These are phyloP conservation scores for Protea cynaroides DNA, from an alignment of 164 flowering plant species.

Conservation along the genomic window DNA sequence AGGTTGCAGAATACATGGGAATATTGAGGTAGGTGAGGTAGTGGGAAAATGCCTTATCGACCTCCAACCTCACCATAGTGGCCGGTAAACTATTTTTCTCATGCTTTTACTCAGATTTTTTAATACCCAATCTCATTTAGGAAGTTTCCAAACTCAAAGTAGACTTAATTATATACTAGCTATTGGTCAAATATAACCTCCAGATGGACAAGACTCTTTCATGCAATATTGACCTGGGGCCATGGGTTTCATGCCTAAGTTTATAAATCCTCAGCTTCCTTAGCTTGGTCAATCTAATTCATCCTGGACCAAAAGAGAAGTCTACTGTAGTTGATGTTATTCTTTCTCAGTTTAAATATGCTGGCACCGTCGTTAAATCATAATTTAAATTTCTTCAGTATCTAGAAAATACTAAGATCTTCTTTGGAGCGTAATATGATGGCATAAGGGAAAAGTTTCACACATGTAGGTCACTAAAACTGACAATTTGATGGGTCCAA, in stretches of 20 bases:
- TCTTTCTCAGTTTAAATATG: too few species aligned
- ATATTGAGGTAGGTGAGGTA: constrained; percentile 19
- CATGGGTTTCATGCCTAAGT: neutral
- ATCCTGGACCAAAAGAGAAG: too few species aligned
- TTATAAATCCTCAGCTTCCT: too few species aligned
- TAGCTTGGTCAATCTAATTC: too few species aligned
- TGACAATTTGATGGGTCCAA: neutral
- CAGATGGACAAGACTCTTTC: neutral
- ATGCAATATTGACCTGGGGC: neutral
- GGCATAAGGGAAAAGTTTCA: neutral
- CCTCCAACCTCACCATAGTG: constrained; percentile 32
- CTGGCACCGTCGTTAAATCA: too few species aligned
- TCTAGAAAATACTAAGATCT: neutral
- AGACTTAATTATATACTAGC: too few species aligned
- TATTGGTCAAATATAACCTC: neutral
- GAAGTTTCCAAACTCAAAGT: too few species aligned
- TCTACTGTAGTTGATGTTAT: too few species aligned
- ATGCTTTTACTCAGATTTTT: neutral
- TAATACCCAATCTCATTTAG: neutral
- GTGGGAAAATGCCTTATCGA: constrained; percentile 27
- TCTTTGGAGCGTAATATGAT: neutral
- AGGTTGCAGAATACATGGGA: constrained; percentile 24
- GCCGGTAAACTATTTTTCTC: constrained; percentile 18
- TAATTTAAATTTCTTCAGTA: too few species aligned
- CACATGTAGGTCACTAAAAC: neutral